phyloP scores from a whole-genome alignment of 495 filamentous ascomycete species.

The Gamarada debralockiae region DNA sequence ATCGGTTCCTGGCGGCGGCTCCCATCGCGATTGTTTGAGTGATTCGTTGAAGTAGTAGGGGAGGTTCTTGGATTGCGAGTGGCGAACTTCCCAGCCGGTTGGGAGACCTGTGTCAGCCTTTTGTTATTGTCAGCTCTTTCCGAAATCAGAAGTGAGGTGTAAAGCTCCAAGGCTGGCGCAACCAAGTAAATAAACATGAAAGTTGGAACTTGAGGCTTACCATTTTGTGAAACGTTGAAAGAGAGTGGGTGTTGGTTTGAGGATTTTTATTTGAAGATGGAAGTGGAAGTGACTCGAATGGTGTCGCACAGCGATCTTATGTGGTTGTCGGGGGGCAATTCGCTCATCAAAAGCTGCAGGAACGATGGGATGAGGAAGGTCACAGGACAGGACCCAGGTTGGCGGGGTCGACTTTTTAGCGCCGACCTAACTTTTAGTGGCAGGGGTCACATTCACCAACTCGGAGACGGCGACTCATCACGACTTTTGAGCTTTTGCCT shows the following conservation, averaged over 20 bases:
- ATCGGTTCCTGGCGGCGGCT: slow-evolving; percentile 82
- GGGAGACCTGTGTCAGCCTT: slow-evolving; percentile 79
- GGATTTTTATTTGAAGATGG: neutral
- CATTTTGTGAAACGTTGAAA: neutral
- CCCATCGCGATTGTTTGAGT: slow-evolving; percentile 87
- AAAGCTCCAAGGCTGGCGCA: neutral
- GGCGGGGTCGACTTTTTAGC: too few species aligned
- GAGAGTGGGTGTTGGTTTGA: neutral
- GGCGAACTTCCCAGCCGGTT: slow-evolving; percentile 85
- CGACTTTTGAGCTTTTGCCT: too few species aligned
- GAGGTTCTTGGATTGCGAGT: slow-evolving; percentile 94
- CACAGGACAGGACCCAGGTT: neutral
- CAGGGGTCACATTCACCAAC: too few species aligned
- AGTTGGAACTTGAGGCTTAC: neutral
- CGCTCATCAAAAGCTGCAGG: neutral
- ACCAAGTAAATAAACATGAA: slow-evolving; percentile 3
- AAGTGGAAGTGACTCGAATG: neutral
- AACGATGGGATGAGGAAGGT: neutral
- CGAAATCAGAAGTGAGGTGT: neutral
- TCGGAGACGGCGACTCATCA: too few species aligned
- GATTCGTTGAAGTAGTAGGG: slow-evolving; percentile 94
- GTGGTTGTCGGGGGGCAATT: neutral
- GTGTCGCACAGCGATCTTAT: neutral
- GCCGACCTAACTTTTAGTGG: too few species aligned
- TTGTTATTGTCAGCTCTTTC: slow-evolving; percentile 14